Evolutionary conservation across 805 yeast species (phyloP).

Genomic region (Metschnikowia gelsemii): DNA sequence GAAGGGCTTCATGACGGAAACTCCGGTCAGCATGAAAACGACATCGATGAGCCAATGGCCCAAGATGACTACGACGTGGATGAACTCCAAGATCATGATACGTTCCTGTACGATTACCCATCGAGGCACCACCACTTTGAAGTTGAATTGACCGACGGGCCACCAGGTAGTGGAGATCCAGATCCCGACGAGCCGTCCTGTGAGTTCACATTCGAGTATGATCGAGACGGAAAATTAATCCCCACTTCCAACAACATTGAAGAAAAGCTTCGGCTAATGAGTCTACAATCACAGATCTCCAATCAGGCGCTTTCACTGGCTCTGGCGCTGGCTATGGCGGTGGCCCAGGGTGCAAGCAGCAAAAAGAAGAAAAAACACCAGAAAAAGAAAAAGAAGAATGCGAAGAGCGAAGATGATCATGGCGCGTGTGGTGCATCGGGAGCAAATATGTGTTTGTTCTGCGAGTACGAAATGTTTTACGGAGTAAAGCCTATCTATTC

Average conservation of each 20-base stretch:
- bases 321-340: conserved; percentile 8
- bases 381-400: conserved; percentile 14
- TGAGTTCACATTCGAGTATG: conserved; percentile 47
- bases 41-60: conserved; percentile 2
- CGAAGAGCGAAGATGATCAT: conserved; percentile 10
- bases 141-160: conserved; percentile 38
- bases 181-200: conserved; percentile 39
- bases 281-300: conserved; percentile 23
- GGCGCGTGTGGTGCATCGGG: neutral
- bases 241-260: conserved; percentile 43
- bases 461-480: conserved; percentile 52
- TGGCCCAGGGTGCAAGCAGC: conserved; percentile 8
- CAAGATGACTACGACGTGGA: conserved; percentile 42
- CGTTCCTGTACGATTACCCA: conserved; percentile 32
- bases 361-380: conserved; percentile 18
- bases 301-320: conserved; percentile 10
- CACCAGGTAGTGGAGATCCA: conserved; percentile 23
- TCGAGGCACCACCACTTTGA: conserved; percentile 38
- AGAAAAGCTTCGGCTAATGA: conserved; percentile 37
- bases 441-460: conserved; percentile 42
- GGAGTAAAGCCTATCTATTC: conserved; percentile 51
- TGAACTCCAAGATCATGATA: conserved; percentile 31
- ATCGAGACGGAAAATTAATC: conserved; percentile 36
- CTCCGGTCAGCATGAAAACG: conserved; percentile 21
- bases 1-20: conserved; percentile 40